Evolutionary conservation across 192 early-diverging fungal genomes (phyloP), one percentile per base, ranked within the genome.

Genomic region (Coemansia sp.): DNA sequence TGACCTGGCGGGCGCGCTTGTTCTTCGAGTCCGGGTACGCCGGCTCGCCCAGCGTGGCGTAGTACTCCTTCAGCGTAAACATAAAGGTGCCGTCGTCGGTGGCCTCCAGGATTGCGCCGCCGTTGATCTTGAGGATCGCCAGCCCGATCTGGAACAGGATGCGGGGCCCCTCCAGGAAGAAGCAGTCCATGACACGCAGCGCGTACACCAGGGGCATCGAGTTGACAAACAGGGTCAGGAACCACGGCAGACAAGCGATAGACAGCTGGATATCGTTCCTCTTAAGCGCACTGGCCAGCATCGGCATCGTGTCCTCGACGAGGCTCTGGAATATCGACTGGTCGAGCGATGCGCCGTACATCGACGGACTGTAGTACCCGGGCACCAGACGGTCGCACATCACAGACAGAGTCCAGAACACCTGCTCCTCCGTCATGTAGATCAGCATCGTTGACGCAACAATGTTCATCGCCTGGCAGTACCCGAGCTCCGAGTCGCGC

Each of bases 401-500:
- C 13, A 98, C 89, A 10, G 92, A 91, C 62, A 99, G 75, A 9
- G 92, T 90, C 94, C 95, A 99, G 71, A 99, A 99, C 16, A 94
- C 94, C 73, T 99, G 96, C 84, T 99, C 96, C 72, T 99, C 98
- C 5, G 89, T 92, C 83, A 94, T 87, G 68, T 92, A 98, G 37
- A 99, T 94, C 52, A 99, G 82, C 68, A 99, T 84, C 0, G 95
- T 92, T 37, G 92, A 94, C 49, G 95, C 94, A 1, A 99, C 92
- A 85, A 99, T 96, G 78, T 99, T 99, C 98, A 99, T 99, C 4
- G 98, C 96, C 75, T 99, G 98, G 78, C 98, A 99, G 80, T 99
- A 99, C n/a, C 98, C 98, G 19, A 99, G 88, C 74, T 97, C 94
- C 0, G 92, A 86, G 64, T 93, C 88, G 63, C 88, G 90, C 87